Base-by-base conservation (phyloP, 805 yeast species). In the Torulaspora gathmanii region DNA sequence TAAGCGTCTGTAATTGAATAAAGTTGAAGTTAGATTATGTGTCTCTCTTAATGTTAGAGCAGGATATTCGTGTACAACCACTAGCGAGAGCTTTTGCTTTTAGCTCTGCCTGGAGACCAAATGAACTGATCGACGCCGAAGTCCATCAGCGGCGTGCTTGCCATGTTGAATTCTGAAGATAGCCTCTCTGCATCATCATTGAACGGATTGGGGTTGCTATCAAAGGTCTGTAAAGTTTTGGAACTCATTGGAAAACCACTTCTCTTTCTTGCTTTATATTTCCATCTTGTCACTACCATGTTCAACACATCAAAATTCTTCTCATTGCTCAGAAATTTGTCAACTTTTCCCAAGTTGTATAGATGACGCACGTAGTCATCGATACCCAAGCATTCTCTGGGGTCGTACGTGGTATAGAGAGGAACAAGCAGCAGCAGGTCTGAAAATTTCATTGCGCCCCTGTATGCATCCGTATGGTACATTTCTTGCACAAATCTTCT, bases 401-500 rank as follows among this genome's bases (percentile, higher is more conserved):
- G 82, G 52, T 86, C 83, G 68, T 88, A 86, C 36, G 82, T 72
- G 2, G 84, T 78, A 64, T 87, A 88, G 37, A 86, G 70, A 0
- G 96, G 95, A 30, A 89, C 70, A 53, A 79, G 81, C 25, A 79
- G 64, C 30, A 90, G 63, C 13, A 87, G 58, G 41, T 80, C 70
- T 11, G 77, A 72, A 64, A 88, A 88, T 3, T 81, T 72, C 7
- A 88, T 75, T 1, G 85, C 86, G 13, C 75, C 71, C 39, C 75
- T 71, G 16, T 80, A 69, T 47, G 79, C 78, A 72, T 83, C 80
- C 30, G 72, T 74, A 51, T 78, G 60, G 20, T 72, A 58, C 0
- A 85, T 82, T 53, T 88, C 95, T 52, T 83, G 85, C 13, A 86
- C 72, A 54, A 89, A 80, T 47, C 78, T 66, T 47, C 86, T 85